Evolutionary conservation across 352 stramenopile species (phyloP).

Genomic region (Phytophthora foliorum): DNA sequence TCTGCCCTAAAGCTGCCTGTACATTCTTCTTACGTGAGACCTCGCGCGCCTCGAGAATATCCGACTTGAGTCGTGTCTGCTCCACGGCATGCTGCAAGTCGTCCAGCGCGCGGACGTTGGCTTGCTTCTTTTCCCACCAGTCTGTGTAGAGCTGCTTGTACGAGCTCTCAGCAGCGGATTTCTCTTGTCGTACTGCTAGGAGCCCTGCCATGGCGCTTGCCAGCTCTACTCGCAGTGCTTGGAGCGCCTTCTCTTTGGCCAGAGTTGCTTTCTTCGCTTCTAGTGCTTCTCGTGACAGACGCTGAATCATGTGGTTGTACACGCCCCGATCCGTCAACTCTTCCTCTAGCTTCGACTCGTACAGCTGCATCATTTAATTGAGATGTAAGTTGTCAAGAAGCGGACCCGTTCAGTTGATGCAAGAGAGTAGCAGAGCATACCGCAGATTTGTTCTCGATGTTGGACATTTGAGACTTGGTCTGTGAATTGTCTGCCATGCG

Average conservation of each 20-base stretch:
- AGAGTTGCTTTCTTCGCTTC: slow-evolving; percentile 72
- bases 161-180: slow-evolving; percentile 64
- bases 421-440: slow-evolving; percentile 35
- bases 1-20: slow-evolving; percentile 72
- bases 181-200: slow-evolving; percentile 73
- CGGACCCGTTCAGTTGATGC: background rate
- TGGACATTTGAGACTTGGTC: slow-evolving; percentile 66
- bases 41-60: slow-evolving; percentile 82
- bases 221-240: slow-evolving; percentile 68
- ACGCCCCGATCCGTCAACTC: slow-evolving; percentile 75
- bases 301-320: slow-evolving; percentile 89
- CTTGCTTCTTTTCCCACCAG: slow-evolving; percentile 80
- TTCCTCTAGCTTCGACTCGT: slow-evolving; percentile 83
- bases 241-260: slow-evolving; percentile 70
- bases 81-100: slow-evolving; percentile 83
- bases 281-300: slow-evolving; percentile 67
- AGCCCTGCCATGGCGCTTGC: slow-evolving; percentile 58
- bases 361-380: slow-evolving; percentile 50
- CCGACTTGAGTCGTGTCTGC: slow-evolving; percentile 76
- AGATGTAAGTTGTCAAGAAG: background rate
- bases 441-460: slow-evolving; percentile 82
- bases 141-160: slow-evolving; percentile 77
- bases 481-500: slow-evolving; percentile 66
- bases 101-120: slow-evolving; percentile 75
- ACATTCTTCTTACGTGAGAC: slow-evolving; percentile 81